These are phyloP conservation scores for Plasmodium gonderi DNA, from an alignment of 169 alveolate genomes.

Conservation along the genomic window DNA sequence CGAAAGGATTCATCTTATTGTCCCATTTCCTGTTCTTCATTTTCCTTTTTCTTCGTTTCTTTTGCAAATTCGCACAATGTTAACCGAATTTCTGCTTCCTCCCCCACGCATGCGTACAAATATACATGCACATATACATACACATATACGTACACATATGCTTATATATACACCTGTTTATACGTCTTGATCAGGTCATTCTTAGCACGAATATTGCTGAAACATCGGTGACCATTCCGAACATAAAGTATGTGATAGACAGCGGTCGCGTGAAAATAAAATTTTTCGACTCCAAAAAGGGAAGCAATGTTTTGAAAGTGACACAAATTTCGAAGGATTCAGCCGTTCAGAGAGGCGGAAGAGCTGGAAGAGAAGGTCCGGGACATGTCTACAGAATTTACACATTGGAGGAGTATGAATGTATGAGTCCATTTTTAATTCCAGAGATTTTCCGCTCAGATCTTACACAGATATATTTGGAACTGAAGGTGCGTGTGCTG, in stretches of 20 bases:
- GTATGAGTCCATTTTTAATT: constrained; percentile 81
- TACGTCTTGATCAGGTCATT: constrained; percentile 75
- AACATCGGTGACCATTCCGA: constrained; percentile 97
- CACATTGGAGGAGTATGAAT: constrained; percentile 88
- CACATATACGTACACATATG: not conserved
- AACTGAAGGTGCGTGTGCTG: constrained; percentile 77
- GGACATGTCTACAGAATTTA: constrained; percentile 95
- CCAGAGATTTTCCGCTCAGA: constrained; percentile 95
- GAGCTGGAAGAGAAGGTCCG: constrained; percentile 95
- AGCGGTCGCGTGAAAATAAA: constrained; percentile 93
- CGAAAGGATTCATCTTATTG: too few relatives aligned
- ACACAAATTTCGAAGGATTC: constrained; percentile 92
- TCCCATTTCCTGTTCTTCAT: too few relatives aligned
- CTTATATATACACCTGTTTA: not conserved
- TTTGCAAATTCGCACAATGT: too few relatives aligned
- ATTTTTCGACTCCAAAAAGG: constrained; percentile 86
- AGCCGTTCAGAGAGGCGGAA: constrained; percentile 95
- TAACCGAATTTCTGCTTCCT: too few relatives aligned
- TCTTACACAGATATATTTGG: constrained; percentile 90
- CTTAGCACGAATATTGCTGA: constrained; percentile 97
- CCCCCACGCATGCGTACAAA: not conserved
- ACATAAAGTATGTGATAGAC: constrained; percentile 93
- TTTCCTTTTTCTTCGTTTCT: too few relatives aligned
- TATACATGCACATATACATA: not conserved
- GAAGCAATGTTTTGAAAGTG: constrained; percentile 89